Conservation (phyloP, 495 filamentous ascomycete species). For the Lindgomyces ingoldianus region DNA sequence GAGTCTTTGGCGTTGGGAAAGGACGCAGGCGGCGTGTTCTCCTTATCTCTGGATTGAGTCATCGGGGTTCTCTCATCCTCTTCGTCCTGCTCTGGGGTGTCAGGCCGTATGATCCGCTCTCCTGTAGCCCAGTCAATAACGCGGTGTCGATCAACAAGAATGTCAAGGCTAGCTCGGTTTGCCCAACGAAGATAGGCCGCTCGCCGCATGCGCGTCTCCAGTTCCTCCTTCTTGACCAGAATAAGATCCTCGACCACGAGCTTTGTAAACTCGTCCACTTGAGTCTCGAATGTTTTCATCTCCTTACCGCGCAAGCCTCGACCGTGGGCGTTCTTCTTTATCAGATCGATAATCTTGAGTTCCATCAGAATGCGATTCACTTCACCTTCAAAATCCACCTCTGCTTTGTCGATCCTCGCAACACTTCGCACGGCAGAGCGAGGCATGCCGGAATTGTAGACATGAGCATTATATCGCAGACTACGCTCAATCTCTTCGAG, state of each 20-base stretch:
- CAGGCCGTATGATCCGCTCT: neutral
- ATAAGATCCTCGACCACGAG: constrained; percentile 22
- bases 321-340: constrained; percentile 8
- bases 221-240: constrained; percentile 16
- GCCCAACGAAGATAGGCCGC: constrained; percentile 13
- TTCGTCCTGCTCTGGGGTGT: neutral
- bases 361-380: constrained; percentile 12
- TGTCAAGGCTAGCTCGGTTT: constrained; percentile 10
- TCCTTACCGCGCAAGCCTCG: constrained; percentile 15
- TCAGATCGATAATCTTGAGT: constrained; percentile 11
- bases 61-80: neutral
- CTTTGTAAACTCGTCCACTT: constrained; percentile 5
- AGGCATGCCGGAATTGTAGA: constrained; percentile 10
- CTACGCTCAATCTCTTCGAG: constrained; percentile 28
- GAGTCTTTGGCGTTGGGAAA: neutral
- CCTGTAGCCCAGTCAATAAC: constrained; percentile 15
- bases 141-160: constrained; percentile 12
- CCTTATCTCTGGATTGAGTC: neutral
- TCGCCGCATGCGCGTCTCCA: constrained; percentile 26
- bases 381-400: constrained; percentile 27
- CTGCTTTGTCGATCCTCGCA: neutral
- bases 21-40: neutral
- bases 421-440: neutral
- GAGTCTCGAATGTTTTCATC: neutral
- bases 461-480: constrained; percentile 24